phyloP scores from a whole-genome alignment of 768 basidiomycete species.

The Crepidotus variabilis region DNA sequence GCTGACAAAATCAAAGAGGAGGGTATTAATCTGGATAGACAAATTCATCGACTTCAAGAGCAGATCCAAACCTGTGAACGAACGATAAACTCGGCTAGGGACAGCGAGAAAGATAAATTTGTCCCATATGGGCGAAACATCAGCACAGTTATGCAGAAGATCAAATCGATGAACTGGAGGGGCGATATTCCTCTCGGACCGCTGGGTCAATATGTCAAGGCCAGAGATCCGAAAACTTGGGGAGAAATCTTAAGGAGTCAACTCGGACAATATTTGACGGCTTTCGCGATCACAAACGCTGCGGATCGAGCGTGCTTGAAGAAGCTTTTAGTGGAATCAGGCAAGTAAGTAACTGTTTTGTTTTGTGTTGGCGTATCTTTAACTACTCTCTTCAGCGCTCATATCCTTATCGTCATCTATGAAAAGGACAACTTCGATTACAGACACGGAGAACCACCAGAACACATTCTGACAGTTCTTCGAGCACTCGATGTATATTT shows the following conservation, averaged over 20 bases:
- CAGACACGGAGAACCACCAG: constrained; percentile 64
- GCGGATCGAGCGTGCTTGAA: constrained; percentile 59
- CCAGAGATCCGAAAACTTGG: constrained; percentile 64
- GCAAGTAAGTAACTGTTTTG: constrained; percentile 54
- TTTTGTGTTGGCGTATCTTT: background rate
- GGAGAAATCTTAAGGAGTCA: constrained; percentile 60
- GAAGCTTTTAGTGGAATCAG: constrained; percentile 47
- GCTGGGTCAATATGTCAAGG: constrained; percentile 72
- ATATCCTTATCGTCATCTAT: constrained; percentile 56
- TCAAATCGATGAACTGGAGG: constrained; percentile 52
- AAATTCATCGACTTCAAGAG: constrained; percentile 27
- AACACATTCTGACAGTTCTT: constrained; percentile 65
- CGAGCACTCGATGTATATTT: constrained; percentile 72
- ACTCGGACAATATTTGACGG: constrained; percentile 53
- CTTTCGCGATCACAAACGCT: constrained; percentile 73
- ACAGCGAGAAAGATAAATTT: constrained; percentile 53
- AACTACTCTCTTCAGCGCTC: constrained; percentile 28
- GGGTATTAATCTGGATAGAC: constrained; percentile 33
- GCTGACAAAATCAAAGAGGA: constrained; percentile 27
- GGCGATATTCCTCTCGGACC: constrained; percentile 75
- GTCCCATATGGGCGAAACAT: constrained; percentile 63
- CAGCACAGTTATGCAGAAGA: constrained; percentile 49
- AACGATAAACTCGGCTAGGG: constrained; percentile 46
- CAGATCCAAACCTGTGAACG: constrained; percentile 43
- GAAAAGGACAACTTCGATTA: constrained; percentile 82